phyloP scores from a whole-genome alignment of 1,284 basidiomycete species.

The Golubevia sp. region DNA sequence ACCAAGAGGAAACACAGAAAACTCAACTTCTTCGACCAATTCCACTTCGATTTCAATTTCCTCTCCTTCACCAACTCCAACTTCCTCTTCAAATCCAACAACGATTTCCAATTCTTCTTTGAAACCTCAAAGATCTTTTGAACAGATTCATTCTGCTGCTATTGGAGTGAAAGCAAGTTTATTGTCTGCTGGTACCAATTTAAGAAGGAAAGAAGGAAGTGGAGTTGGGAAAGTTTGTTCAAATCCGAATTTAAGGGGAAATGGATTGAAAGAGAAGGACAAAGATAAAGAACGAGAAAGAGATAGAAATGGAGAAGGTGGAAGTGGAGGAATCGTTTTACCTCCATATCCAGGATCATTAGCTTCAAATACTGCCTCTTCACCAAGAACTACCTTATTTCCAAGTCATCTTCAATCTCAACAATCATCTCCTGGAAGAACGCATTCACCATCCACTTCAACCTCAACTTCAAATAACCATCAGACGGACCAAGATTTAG shows the following conservation, averaged over 20 bases:
- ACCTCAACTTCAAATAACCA: not conserved
- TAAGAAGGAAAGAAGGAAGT: conserved; percentile 8
- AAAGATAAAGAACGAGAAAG: no score
- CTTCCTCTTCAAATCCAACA: no score
- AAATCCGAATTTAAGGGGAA: conserved; percentile 34
- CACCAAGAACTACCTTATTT: not conserved
- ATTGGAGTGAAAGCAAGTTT: conserved; percentile 14
- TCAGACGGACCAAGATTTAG: no score
- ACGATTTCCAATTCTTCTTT: no score
- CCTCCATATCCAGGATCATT: not conserved
- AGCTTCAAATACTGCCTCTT: conserved; percentile 7
- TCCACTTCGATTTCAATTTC: no score
- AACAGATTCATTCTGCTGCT: conserved; percentile 9
- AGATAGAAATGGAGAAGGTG: no score
- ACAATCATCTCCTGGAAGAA: not conserved
- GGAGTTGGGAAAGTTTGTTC: conserved; percentile 24
- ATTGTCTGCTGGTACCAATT: no score
- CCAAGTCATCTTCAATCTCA: not conserved
- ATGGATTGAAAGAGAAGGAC: no score
- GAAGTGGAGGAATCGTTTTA: not conserved
- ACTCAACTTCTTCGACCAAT: no score
- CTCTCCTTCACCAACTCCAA: no score
- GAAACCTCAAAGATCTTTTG: conserved; percentile 10
- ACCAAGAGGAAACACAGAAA: no score
- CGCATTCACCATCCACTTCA: conserved; percentile 3